Percentiles rank a stretch among this genome's conserved stretches.
Evolutionary conservation across 1,139 yeast species (phyloP).

Genomic region (Lodderomyces margitis): DNA sequence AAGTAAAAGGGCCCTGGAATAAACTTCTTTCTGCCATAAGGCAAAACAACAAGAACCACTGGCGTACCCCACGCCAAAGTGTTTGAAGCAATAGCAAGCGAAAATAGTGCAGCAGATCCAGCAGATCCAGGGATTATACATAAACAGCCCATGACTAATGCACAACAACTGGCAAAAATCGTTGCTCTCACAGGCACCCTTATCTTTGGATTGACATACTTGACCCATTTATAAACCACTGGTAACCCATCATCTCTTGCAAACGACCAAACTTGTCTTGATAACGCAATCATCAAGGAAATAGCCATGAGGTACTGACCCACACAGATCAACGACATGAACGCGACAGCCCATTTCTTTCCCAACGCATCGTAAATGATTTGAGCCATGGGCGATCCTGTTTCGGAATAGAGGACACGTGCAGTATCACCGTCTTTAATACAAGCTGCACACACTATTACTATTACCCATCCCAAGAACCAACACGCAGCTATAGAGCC

Average conservation of each 20-base stretch:
- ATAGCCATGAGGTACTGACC: slow-evolving; percentile 67
- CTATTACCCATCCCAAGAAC: slow-evolving; percentile 56
- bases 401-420: slow-evolving; percentile 38
- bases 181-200: slow-evolving; percentile 62
- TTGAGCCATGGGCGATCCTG: slow-evolving; percentile 64
- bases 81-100: slow-evolving; percentile 49
- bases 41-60: slow-evolving; percentile 36
- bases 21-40: slow-evolving; percentile 38
- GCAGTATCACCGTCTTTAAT: slow-evolving; percentile 48
- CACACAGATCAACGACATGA: slow-evolving; percentile 56
- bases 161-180: slow-evolving; percentile 53
- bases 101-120: slow-evolving; percentile 50
- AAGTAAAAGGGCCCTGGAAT: slow-evolving; percentile 65
- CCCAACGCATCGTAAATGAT: slow-evolving; percentile 64
- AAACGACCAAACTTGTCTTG: slow-evolving; percentile 39
- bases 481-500: slow-evolving; percentile 54
- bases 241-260: slow-evolving; percentile 49
- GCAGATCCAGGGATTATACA: slow-evolving; percentile 45
- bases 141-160: slow-evolving; percentile 38
- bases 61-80: slow-evolving; percentile 36
- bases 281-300: slow-evolving; percentile 34
- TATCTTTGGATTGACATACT: slow-evolving; percentile 53
- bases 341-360: slow-evolving; percentile 64
- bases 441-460: slow-evolving; percentile 57
- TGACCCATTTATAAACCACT: slow-evolving; percentile 39